Percentiles rank a stretch among this genome's conserved stretches.
Conservation (phyloP, 345 rosid species). For the Syzygium aqueum region DNA sequence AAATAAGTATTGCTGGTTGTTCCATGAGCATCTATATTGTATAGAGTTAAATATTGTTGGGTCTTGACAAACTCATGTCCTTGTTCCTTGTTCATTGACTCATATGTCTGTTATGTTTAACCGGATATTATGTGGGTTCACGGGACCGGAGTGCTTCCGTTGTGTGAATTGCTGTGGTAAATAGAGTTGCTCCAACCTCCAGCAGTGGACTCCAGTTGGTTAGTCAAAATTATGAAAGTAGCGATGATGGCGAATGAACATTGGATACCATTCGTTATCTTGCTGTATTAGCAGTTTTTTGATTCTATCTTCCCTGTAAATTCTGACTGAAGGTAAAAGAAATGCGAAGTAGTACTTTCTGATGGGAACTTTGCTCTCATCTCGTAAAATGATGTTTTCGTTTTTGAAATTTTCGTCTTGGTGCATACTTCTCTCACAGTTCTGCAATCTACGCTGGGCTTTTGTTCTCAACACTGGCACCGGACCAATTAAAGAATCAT, state of each 20-base stretch:
- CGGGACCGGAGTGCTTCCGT: background rate
- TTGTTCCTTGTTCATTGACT: background rate
- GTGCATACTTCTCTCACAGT: background rate
- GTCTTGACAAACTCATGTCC: no score
- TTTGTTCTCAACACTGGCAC: background rate
- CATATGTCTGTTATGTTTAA: background rate
- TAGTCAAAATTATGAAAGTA: constrained; percentile 48
- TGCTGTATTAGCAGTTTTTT: background rate
- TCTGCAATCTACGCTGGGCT: background rate
- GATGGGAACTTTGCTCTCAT: background rate
- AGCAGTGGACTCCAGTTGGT: constrained; percentile 38
- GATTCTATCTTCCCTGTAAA: background rate
- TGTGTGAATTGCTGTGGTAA: constrained; percentile 32
- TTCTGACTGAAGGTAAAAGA: background rate
- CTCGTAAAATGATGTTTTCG: background rate
- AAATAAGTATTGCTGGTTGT: no score
- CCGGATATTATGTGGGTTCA: background rate
- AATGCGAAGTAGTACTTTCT: background rate
- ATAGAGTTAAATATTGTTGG: no score
- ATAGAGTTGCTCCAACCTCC: constrained; percentile 27
- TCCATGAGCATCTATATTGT: no score
- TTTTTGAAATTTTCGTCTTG: background rate
- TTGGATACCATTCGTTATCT: no score
- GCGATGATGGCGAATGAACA: constrained; percentile 18
- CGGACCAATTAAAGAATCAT: background rate